Evolutionary conservation across 306 rosid species (phyloP).

Genomic region (Rosa persica): DNA sequence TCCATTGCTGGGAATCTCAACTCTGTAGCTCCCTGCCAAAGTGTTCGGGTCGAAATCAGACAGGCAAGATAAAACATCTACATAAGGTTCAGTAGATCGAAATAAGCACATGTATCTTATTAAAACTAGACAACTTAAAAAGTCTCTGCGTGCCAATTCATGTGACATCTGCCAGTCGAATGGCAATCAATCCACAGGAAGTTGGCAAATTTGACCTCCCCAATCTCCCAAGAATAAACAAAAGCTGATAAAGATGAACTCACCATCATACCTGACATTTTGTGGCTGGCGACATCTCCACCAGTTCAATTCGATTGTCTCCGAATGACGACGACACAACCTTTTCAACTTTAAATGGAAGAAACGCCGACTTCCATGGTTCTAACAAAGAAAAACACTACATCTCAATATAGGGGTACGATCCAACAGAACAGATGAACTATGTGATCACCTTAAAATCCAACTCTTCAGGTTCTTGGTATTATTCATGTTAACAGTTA

Average conservation of each 20-base stretch:
- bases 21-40: slow-evolving; percentile 47
- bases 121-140: not conserved
- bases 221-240: not conserved
- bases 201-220: not conserved
- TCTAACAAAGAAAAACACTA: slow-evolving; percentile 22
- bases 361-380: slow-evolving; percentile 56
- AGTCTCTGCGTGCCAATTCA: not conserved
- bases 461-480: not conserved
- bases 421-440: too few relatives aligned
- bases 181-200: not conserved
- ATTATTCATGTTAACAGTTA: not conserved
- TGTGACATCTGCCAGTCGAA: not conserved
- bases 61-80: not conserved
- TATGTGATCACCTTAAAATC: not conserved
- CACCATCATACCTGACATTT: slow-evolving; percentile 92
- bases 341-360: slow-evolving; percentile 43
- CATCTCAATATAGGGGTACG: not conserved
- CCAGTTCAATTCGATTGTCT: slow-evolving; percentile 21
- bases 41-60: slow-evolving; percentile 16
- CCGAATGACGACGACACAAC: slow-evolving; percentile 33
- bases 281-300: slow-evolving; percentile 36
- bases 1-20: slow-evolving; percentile 44
- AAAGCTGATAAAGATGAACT: slow-evolving; percentile 41
- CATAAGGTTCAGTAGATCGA: not conserved
- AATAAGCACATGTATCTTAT: not conserved